phyloP scores from a whole-genome alignment of 2,329 filamentous ascomycete species.

The Aspergillus texensis region DNA sequence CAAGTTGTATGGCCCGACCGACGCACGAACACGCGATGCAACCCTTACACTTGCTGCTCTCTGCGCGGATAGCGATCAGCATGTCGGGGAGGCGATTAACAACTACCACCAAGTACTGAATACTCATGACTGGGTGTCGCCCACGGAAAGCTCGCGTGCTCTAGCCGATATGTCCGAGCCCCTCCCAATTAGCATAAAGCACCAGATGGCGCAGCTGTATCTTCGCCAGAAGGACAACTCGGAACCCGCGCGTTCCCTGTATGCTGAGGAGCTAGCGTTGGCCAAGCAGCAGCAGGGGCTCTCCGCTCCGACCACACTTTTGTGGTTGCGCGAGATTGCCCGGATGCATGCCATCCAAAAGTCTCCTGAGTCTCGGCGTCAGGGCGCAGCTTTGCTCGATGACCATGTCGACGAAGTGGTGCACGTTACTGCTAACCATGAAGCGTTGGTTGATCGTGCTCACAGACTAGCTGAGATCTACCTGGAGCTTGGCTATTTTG shows the following conservation, averaged over 20 bases:
- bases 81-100: conserved; percentile 48
- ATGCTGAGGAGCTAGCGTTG: conserved; percentile 48
- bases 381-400: conserved; percentile 45
- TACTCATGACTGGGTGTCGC: conserved; percentile 39
- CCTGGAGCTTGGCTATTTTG: conserved; percentile 45
- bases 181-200: conserved; percentile 51
- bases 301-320: conserved; percentile 51
- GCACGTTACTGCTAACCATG: conserved; percentile 42
- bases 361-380: conserved; percentile 41
- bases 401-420: conserved; percentile 47
- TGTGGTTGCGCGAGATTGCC: conserved; percentile 48
- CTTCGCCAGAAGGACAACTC: conserved; percentile 43
- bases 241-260: conserved; percentile 42
- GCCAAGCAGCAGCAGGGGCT: conserved; percentile 49
- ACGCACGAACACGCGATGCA: conserved; percentile 41
- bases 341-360: conserved; percentile 45
- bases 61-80: conserved; percentile 49
- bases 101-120: conserved; percentile 53
- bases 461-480: conserved; percentile 52
- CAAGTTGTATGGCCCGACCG: conserved; percentile 39
- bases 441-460: conserved; percentile 50
- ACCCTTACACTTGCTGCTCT: conserved; percentile 47
- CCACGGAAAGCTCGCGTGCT: conserved; percentile 29
- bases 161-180: conserved; percentile 39
- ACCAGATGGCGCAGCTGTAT: conserved; percentile 54